Evolutionary conservation across 1,284 basidiomycete genomes (phyloP).

Genomic region (Grifola frondosa): DNA sequence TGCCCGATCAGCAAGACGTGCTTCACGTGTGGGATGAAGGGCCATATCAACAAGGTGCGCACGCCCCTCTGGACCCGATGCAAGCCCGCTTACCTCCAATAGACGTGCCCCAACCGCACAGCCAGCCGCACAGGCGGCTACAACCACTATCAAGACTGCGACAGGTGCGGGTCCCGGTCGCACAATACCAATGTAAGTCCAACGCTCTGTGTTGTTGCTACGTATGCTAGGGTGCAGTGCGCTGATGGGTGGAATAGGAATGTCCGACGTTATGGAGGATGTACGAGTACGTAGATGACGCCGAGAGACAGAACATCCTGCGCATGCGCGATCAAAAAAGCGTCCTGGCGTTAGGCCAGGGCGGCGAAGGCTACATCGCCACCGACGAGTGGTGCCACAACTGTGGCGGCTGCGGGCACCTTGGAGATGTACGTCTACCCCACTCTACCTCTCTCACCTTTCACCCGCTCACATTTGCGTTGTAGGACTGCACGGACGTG

Average conservation of each 20-base stretch:
- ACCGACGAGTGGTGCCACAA: constrained; percentile 86
- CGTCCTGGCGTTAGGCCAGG: constrained; percentile 54
- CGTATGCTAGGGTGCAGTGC: too few species aligned
- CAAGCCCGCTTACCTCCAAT: neutral
- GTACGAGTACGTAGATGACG: constrained; percentile 72
- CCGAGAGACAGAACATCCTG: constrained; percentile 52
- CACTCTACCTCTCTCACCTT: constrained; percentile 1
- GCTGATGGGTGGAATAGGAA: too few species aligned
- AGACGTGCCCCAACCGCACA: constrained; percentile 78
- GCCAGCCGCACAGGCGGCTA: constrained; percentile 29
- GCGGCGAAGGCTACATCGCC: constrained; percentile 76
- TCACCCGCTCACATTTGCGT: neutral
- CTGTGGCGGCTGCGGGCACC: constrained; percentile 77
- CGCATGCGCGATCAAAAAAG: constrained; percentile 49
- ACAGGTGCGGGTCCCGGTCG: constrained; percentile 68
- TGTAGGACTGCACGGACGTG: constrained; percentile 69
- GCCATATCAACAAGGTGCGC: constrained; percentile 74
- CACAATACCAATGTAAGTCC: constrained; percentile 70
- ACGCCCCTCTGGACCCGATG: neutral
- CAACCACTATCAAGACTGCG: constrained; percentile 54
- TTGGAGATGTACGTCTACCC: constrained; percentile 74
- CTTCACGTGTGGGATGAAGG: constrained; percentile 84
- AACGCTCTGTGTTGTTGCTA: constrained; percentile 2
- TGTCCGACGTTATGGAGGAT: constrained; percentile 88
- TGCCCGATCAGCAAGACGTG: constrained; percentile 87